Evolutionary conservation across 164 flowering plant genomes (phyloP).

Genomic region (Vitis rupestris): DNA sequence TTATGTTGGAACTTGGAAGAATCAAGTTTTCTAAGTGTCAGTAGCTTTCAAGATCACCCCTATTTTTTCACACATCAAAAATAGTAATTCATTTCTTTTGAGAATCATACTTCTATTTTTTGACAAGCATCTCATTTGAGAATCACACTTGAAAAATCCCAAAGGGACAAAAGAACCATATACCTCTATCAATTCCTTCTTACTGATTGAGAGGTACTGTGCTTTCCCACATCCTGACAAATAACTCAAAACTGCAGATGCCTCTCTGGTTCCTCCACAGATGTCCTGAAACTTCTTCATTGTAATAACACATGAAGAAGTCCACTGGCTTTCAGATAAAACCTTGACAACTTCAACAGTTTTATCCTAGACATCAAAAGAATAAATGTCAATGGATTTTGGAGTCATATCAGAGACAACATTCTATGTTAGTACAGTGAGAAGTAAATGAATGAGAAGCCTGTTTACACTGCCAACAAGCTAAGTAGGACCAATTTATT

Average conservation of each 20-base stretch:
- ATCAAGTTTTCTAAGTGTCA: no score
- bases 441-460: background rate
- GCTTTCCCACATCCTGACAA: conserved; percentile 66
- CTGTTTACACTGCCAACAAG: no score
- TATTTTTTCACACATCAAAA: background rate
- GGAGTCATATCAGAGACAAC: background rate
- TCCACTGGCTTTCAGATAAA: conserved; percentile 78
- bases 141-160: no score
- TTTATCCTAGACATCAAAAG: conserved; percentile 44
- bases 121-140: no score
- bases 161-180: background rate
- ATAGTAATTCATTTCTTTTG: background rate
- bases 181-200: conserved; percentile 66
- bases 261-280: conserved; percentile 66
- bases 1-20: no score
- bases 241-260: conserved; percentile 61
- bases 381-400: conserved; percentile 2
- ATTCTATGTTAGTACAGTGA: background rate
- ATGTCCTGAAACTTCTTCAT: conserved; percentile 50
- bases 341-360: conserved; percentile 46
- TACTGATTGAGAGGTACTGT: conserved; percentile 34
- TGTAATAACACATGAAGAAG: conserved; percentile 63
- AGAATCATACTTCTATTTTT: background rate
- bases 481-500: no score
- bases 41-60: background rate